Evolutionary conservation across 345 rosid species (phyloP).

Genomic region (Hibiscus trionum): DNA sequence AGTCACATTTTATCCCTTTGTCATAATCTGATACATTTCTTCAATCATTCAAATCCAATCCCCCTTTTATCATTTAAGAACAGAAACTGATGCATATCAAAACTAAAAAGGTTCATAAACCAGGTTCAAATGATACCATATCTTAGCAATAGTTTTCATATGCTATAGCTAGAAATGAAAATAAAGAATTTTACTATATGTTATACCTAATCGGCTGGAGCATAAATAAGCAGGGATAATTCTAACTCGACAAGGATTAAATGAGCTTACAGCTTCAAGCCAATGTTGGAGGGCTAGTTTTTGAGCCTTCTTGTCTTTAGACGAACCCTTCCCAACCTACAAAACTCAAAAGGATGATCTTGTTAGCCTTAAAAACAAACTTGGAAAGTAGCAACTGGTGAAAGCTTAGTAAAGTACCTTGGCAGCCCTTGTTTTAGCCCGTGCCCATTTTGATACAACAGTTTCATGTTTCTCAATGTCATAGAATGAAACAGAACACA

Average conservation of each 20-base stretch:
- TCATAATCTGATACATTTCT: background rate
- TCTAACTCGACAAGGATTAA: background rate
- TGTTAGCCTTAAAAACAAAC: constrained; percentile 2
- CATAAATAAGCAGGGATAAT: background rate
- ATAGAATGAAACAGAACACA: constrained; percentile 48
- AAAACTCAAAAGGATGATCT: background rate
- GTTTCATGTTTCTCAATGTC: constrained; percentile 51
- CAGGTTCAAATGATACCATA: background rate
- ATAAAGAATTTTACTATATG: too few relatives aligned
- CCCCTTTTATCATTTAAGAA: background rate
- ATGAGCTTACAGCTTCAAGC: constrained; percentile 66
- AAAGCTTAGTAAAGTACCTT: constrained; percentile 27
- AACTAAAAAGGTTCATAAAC: background rate
- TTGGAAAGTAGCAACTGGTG: background rate
- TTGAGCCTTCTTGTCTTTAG: constrained; percentile 66
- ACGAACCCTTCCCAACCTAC: constrained; percentile 61
- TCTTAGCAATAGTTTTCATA: background rate
- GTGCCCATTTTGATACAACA: constrained; percentile 47
- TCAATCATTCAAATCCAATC: background rate
- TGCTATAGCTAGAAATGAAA: background rate
- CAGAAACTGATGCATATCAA: background rate
- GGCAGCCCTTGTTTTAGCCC: constrained; percentile 59
- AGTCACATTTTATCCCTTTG: background rate
- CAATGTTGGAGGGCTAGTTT: constrained; percentile 66
- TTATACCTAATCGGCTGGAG: too few relatives aligned